Base-by-base conservation (phyloP, 2,329 filamentous ascomycete species). In the Westerdykella aurantiaca region DNA sequence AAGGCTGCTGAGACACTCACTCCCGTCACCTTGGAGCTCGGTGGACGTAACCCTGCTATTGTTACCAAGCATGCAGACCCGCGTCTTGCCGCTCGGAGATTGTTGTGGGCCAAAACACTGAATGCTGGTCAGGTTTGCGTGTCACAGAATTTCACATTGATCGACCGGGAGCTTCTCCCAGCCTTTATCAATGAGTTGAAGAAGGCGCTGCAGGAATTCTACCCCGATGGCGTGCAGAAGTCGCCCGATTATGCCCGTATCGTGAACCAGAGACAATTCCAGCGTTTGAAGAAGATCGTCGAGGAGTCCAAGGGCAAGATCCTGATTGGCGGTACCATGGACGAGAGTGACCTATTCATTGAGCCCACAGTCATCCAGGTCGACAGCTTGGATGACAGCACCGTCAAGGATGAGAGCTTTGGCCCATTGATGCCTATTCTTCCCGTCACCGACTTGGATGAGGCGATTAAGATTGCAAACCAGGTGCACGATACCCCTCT, bases 51-150 rank as follows among this genome's bases (percentile, higher is more conserved):
- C 72, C 93, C 93, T 18, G 89, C 90, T 48, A 91, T 97, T 61
- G 75, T 97, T 61, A 93, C 90, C 48, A 88, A 85, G 67, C 81
- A 87, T 55, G 85, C 88, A 37, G 81, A 97, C 68, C 72, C 89
- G 41, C 76, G 81, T 51, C 74, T 96, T 39, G 90, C 91, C 1
- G 91, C 93, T 5, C 79, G 86, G 46, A 80, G 93, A 31, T 75
- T 97, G 42, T 73, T 95, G 38, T 98, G 90, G 89, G 86, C 84
- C 39, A 98, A 97, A 77, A 77, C 80, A 4, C 65, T 88, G 48
- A 93, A 93, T 64, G 85, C 86, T 4, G 93, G 93, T 18, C 93
- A 98, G 70, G 78, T 96, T 52, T 98, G 93, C 67, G 79, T 96
- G 50, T 88, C 84, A 21, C 89, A 96, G 61, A 96, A 97, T 74